phyloP scores from a whole-genome alignment of 352 stramenopile species.

The Pseudoperonospora humuli region DNA sequence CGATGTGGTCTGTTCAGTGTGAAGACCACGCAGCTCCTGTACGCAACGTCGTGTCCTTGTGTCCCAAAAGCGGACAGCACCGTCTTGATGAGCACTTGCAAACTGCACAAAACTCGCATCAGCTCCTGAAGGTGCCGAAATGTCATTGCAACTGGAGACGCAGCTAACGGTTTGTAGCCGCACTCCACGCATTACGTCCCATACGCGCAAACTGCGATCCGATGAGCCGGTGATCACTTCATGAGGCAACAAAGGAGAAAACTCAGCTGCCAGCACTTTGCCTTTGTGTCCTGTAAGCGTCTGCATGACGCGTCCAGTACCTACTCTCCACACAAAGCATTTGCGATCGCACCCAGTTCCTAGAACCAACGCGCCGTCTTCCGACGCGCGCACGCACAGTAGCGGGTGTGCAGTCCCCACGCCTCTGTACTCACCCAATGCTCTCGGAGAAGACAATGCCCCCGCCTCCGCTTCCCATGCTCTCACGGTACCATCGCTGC shows the following conservation, averaged over 20 bases:
- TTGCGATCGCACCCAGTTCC: constrained; percentile 80
- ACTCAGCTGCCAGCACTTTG: constrained; percentile 75
- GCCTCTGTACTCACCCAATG: constrained; percentile 67
- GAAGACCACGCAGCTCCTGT: constrained; percentile 44
- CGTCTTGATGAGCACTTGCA: constrained; percentile 73
- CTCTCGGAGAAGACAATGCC: constrained; percentile 14
- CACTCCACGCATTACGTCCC: constrained; percentile 55
- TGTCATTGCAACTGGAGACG: constrained; percentile 75
- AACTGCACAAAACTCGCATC: constrained; percentile 46
- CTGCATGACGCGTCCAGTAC: constrained; percentile 71
- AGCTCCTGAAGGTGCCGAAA: constrained; percentile 34
- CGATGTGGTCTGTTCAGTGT: constrained; percentile 65
- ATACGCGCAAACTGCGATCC: constrained; percentile 70
- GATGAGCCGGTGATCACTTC: constrained; percentile 75
- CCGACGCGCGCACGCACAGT: constrained; percentile 71
- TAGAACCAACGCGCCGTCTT: constrained; percentile 68
- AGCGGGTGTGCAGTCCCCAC: constrained; percentile 73
- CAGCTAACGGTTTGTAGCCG: constrained; percentile 73
- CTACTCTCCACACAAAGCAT: constrained; percentile 79
- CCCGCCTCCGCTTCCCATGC: constrained; percentile 60
- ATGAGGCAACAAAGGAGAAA: constrained; percentile 41
- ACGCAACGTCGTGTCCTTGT: constrained; percentile 44
- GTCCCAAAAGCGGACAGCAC: constrained; percentile 74
- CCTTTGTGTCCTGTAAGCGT: constrained; percentile 80
- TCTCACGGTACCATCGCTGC: constrained; percentile 73